These are phyloP conservation scores for Panicum hallii DNA, from an alignment of 202 grass and related monocot genomes.

Conservation along the genomic window DNA sequence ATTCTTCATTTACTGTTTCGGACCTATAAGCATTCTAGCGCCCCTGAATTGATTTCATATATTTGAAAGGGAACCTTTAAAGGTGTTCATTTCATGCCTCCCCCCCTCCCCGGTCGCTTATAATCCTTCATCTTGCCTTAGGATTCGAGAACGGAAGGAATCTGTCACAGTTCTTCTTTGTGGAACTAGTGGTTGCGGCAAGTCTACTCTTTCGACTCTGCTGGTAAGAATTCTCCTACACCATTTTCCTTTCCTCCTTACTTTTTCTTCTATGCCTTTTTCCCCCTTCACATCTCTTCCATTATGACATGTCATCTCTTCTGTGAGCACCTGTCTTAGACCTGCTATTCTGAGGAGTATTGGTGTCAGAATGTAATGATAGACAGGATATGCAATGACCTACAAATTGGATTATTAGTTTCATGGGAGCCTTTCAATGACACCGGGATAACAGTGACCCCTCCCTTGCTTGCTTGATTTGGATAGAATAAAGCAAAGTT, in stretches of 20 bases:
- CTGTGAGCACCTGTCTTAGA: not conserved
- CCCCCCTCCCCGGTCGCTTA: not conserved
- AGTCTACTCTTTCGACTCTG: slow-evolving; percentile 90
- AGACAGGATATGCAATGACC: not conserved
- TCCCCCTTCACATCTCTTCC: not conserved
- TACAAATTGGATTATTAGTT: not conserved
- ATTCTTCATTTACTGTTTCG: not conserved
- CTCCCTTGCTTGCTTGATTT: not conserved
- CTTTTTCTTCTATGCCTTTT: not conserved
- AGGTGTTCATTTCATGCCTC: not conserved
- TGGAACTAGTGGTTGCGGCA: slow-evolving; percentile 93
- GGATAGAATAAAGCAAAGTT: not conserved
- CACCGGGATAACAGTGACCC: not conserved
- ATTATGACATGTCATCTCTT: not conserved
- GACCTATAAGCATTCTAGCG: slow-evolving; percentile 18
- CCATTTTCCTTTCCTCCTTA: not conserved
- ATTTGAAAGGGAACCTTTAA: slow-evolving; percentile 6
- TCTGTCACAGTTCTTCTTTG: slow-evolving; percentile 92
- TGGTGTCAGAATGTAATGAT: slow-evolving; percentile 9
- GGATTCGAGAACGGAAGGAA: slow-evolving; percentile 85
- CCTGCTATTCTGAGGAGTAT: not conserved
- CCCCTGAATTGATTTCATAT: not conserved
- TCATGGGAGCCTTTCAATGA: not conserved
- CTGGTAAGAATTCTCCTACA: slow-evolving; percentile 52
- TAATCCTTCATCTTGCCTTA: slow-evolving; percentile 35